Base-by-base conservation (phyloP, 2,329 filamentous ascomycete genomes). In the Pseudogymnoascus sp. region DNA sequence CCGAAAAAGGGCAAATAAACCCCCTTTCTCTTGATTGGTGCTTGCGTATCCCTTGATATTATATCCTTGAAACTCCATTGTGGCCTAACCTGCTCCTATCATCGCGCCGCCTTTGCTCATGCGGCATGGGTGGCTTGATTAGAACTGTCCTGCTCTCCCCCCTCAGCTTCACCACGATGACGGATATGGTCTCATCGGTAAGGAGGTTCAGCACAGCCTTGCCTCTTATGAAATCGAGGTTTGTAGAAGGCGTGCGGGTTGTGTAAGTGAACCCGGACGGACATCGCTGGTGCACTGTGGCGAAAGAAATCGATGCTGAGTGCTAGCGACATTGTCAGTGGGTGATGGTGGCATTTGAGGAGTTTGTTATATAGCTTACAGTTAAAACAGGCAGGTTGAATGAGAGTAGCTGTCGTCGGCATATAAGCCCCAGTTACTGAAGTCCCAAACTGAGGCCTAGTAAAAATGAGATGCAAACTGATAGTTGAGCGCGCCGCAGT, bases 141-240 rank as follows among this genome's bases (percentile, higher is more conserved):
- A 75, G 63, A 5, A 88, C 82, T 4, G 89, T 93, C 66, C 82
- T 82, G 59, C 86, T 86, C 76, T 95, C 89, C 68, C 90, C 90
- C 72, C 95, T 90, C 33, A 95, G 84, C 78, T 95, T 95, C 71
- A 93, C 89, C 38, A 91, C 80, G 66, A 95, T 87, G 61, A 86
- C 89, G 59, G 85, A 84, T 60, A 93, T 81, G 63, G 83, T 80
- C 73, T 93, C 90, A 62, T 89, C 77, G 67, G 87, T 88, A 61
- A 82, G 85, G 66, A 88, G 75, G 19, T 70, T 74, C 31, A 88
- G 75, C 60, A 85, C 71, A 28, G 88, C 76, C 64, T 81, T 80
- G 62, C 90, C 90, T 28, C 79, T 81, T 65, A 95, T 82, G 65
- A 83, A 78, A 74, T 93, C 90, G 70, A 93, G 85, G 72, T 93